Evolutionary conservation across 495 filamentous ascomycete species (phyloP).

Genomic region (Rhypophila decipiens): DNA sequence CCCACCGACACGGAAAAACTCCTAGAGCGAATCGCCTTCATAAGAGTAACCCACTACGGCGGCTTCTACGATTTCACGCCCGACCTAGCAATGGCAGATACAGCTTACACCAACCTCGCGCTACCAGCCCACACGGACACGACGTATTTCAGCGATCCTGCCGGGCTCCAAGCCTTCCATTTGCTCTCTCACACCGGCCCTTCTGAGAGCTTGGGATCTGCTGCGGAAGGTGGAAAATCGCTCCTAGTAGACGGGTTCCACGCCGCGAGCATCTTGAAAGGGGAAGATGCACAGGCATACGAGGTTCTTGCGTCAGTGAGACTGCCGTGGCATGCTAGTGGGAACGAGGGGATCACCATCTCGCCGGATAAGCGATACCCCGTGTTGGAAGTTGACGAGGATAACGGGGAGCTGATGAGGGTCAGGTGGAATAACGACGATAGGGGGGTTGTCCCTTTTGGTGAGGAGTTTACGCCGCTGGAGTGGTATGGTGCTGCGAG

Average conservation of each 20-base stretch:
- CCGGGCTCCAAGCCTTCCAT: conserved; percentile 86
- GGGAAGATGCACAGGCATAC: conserved; percentile 45
- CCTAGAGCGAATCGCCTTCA: conserved; percentile 73
- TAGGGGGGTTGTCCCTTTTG: conserved; percentile 53
- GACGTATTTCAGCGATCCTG: conserved; percentile 88
- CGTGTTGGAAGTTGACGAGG: conserved; percentile 53
- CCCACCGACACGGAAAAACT: conserved; percentile 64
- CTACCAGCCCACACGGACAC: conserved; percentile 83
- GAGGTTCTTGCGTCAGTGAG: conserved; percentile 40
- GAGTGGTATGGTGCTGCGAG: conserved; percentile 74
- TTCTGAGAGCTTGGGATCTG: conserved; percentile 25
- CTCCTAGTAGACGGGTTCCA: conserved; percentile 78
- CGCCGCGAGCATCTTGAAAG: conserved; percentile 52
- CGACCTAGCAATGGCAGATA: conserved; percentile 81
- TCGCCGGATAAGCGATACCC: conserved; percentile 59
- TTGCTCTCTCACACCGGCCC: conserved; percentile 62
- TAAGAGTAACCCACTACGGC: conserved; percentile 84
- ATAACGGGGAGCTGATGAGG: conserved; percentile 47
- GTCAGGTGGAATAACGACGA: conserved; percentile 93
- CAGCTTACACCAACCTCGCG: conserved; percentile 79
- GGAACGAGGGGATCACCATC: conserved; percentile 76
- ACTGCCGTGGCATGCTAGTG: conserved; percentile 72
- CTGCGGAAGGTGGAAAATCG: conserved; percentile 55
- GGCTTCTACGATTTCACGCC: conserved; percentile 94
- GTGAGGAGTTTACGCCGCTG: conserved; percentile 22